A percentile compares a stretch with the other conserved stretches of the same genome.
Conservation (phyloP, 495 filamentous ascomycete species). For the Symbiotaphrina buchneri region DNA sequence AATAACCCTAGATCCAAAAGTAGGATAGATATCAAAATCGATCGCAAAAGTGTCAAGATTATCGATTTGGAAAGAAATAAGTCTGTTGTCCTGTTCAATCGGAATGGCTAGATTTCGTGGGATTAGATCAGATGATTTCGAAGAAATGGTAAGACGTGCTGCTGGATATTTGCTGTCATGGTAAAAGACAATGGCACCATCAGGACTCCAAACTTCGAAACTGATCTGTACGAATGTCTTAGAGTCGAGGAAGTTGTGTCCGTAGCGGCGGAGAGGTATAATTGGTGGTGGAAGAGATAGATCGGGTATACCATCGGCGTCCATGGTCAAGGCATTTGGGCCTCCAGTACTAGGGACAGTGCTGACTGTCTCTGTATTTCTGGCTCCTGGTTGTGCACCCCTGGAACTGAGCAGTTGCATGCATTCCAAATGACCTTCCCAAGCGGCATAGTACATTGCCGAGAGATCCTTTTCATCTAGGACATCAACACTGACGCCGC, state of each 20-base stretch:
- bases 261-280: constrained; percentile 81
- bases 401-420: constrained; percentile 62
- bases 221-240: constrained; percentile 84
- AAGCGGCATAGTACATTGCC: constrained; percentile 95
- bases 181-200: constrained; percentile 63
- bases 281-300: constrained; percentile 90
- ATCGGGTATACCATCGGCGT: constrained; percentile 70
- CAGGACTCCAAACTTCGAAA: constrained; percentile 63
- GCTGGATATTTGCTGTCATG: constrained; percentile 91
- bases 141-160: constrained; percentile 85
- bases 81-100: constrained; percentile 81
- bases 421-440: constrained; percentile 91
- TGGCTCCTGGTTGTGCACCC: constrained; percentile 12
- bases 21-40: constrained; percentile 94
- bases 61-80: constrained; percentile 90
- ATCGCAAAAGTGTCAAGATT: constrained; percentile 78
- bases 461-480: constrained; percentile 81
- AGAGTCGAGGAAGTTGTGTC: constrained; percentile 93
- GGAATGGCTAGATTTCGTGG: constrained; percentile 87
- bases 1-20: constrained; percentile 91
- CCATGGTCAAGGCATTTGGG: constrained; percentile 43
- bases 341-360: constrained; percentile 21
- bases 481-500: constrained; percentile 50
- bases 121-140: constrained; percentile 85
- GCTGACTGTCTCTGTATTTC: constrained; percentile 7